Percentiles rank a stretch among this genome's conserved stretches.
phyloP scores from a whole-genome alignment of 176 grass and related monocot genomes.

The Triticum aestivum region IWGSC_CS_RefSeq_v2.1 NC_057799.1:590168300-590168799 shows the following conservation, averaged over 20 bases:
- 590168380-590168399: conserved; percentile 26
- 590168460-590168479: conserved; percentile 27
- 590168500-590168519: conserved; percentile 38
- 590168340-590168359: conserved; percentile 21
- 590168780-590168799: conserved; percentile 4
- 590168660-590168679: conserved; percentile 74
- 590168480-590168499: conserved; percentile 47
- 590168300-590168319: background rate
- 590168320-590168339: background rate
- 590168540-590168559: conserved; percentile 35
- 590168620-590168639: conserved; percentile 48
- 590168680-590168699: conserved; percentile 34
- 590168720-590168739: conserved; percentile 41
- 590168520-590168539: background rate
- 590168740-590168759: conserved; percentile 38
- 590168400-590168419: conserved; percentile 41
- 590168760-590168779: conserved; percentile 49
- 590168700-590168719: conserved; percentile 55
- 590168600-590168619: conserved; percentile 52
- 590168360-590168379: conserved; percentile 23
- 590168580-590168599: conserved; percentile 72
- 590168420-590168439: conserved; percentile 30
- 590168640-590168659: conserved; percentile 70
- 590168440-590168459: conserved; percentile 34
- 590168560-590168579: conserved; percentile 28